Evolutionary conservation across 805 yeast species (phyloP), one percentile per base, ranked within the genome.

Genomic region (Teunomyces cretensis): DNA sequence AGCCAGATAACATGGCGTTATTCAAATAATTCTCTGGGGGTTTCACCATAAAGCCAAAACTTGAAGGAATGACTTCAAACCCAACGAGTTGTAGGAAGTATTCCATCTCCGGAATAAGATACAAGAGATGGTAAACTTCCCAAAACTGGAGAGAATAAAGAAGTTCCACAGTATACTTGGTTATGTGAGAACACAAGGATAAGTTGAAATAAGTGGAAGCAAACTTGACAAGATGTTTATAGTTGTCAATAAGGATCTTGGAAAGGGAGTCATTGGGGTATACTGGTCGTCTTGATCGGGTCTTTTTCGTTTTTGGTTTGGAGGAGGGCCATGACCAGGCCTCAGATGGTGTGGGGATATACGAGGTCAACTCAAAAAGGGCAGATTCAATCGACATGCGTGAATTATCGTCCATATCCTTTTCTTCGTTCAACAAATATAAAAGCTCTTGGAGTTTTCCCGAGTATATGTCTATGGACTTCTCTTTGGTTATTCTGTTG

Each of bases 51-150:
- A 67, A 62, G 0, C 76, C 76, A 44, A 64, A 65, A 2, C 67
- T 59, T 5, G 76, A 67, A 12, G 56, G 60, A 11, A 53, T 52
- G 16, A 71, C 54, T 27, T 70, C 74, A 49, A 72, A 67, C 16
- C 58, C 65, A 15, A 66, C 44, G 17, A 72, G 52, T 45, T 57
- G 56, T 44, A 71, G 60, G 44, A 68, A 65, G 49, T 62, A 58
- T 30, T 61, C 65, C 17, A 72, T 49, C 28, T 64, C 52, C 1
- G 74, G 70, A 2, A 69, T 41, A 16, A 61, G 44, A 33, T 61
- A 54, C 9, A 72, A 46, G 8, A 72, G 56, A 51, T 72, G 77
- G 49, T 71, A 70, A 7, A 69, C 60, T 47, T 72, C 77, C 77
- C 77, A 72, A 50, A 68, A 72, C 47, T 72, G 67, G 12, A 72